Conservation (phyloP, 768 basidiomycete genomes). For the Leucocoprinus birnbaumii region DNA sequence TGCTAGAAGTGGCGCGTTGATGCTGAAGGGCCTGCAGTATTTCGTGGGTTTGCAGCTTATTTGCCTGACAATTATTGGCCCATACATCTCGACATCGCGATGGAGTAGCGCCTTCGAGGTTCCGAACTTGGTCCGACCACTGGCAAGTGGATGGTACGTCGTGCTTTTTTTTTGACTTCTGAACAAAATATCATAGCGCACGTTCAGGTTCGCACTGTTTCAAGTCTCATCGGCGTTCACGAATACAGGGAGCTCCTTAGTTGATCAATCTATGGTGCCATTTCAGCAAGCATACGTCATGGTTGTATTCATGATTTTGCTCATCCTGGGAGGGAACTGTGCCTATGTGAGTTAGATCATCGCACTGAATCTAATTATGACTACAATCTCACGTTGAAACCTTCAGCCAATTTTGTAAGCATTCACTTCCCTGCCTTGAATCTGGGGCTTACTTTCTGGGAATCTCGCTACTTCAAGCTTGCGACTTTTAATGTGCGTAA, state of each 20-base stretch:
- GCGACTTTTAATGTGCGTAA: slow-evolving; percentile 77
- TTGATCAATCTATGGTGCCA: slow-evolving; percentile 89
- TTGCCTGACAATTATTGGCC: slow-evolving; percentile 71
- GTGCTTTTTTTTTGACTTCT: not conserved
- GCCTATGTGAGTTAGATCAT: slow-evolving; percentile 67
- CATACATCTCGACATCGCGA: slow-evolving; percentile 63
- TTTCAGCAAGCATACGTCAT: slow-evolving; percentile 85
- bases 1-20: slow-evolving; percentile 7
- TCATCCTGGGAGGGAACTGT: slow-evolving; percentile 92
- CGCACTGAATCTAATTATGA: not conserved
- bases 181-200: not conserved
- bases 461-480: slow-evolving; percentile 43
- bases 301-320: slow-evolving; percentile 66
- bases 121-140: slow-evolving; percentile 50
- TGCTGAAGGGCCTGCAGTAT: slow-evolving; percentile 51
- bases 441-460: no score
- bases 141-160: slow-evolving; percentile 65
- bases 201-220: slow-evolving; percentile 75
- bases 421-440: not conserved
- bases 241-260: slow-evolving; percentile 84
- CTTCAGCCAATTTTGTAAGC: slow-evolving; percentile 92
- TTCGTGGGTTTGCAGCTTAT: slow-evolving; percentile 69
- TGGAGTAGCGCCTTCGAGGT: slow-evolving; percentile 64
- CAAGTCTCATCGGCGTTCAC: slow-evolving; percentile 86
- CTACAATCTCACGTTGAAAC: not conserved